These are phyloP conservation scores for Taphrina communis DNA, from an alignment of 1,139 yeast genomes.

Conservation along the genomic window DNA sequence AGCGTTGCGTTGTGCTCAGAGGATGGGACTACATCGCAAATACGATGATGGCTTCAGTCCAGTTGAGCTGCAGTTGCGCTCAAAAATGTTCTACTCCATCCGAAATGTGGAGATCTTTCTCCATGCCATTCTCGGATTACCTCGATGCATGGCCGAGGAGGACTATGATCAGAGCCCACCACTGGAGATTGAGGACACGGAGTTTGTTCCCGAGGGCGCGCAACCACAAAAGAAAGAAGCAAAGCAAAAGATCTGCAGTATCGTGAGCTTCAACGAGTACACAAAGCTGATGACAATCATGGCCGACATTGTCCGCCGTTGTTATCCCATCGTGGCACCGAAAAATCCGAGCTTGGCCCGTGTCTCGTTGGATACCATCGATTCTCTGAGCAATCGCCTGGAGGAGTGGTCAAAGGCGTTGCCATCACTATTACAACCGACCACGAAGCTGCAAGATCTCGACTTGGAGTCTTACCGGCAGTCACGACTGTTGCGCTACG, in stretches of 20 bases:
- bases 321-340: conserved; percentile 57
- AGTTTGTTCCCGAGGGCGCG: conserved; percentile 59
- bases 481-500: conserved; percentile 73
- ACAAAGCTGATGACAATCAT: conserved; percentile 71
- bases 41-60: conserved; percentile 72
- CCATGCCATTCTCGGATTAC: conserved; percentile 86
- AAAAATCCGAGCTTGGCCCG: conserved; percentile 53
- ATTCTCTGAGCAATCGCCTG: conserved; percentile 72
- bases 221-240: conserved; percentile 49
- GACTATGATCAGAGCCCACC: conserved; percentile 92
- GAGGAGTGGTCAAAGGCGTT: conserved; percentile 75
- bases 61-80: conserved; percentile 82
- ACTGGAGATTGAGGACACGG: conserved; percentile 80
- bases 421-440: conserved; percentile 77
- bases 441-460: conserved; percentile 64
- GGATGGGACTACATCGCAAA: conserved; percentile 86
- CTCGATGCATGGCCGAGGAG: conserved; percentile 68
- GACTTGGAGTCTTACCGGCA: conserved; percentile 64
- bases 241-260: conserved; percentile 48
- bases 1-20: conserved; percentile 81
- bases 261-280: conserved; percentile 85
- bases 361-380: conserved; percentile 66
- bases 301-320: conserved; percentile 59
- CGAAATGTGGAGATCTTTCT: conserved; percentile 91
- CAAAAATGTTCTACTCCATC: conserved; percentile 84